Base-by-base conservation (phyloP, 192 early-diverging fungal species). In the Backusella australiensis region DNA sequence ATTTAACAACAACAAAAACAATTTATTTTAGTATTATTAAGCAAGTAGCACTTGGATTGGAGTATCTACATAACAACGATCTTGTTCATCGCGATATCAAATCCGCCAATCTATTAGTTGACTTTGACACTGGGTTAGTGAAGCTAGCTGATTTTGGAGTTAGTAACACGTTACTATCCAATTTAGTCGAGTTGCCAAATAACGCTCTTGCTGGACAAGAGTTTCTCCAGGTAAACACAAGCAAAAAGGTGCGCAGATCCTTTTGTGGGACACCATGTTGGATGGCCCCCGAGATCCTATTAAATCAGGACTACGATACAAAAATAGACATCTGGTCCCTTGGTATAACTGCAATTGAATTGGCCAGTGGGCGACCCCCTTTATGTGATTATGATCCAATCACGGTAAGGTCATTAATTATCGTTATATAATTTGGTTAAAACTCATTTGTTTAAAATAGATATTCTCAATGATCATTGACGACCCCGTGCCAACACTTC, bases 71-170 rank as follows among this genome's bases (percentile, higher is more conserved):
- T 81, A 76, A 80, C 35, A 87, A 88, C 72, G 88, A 85, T 11
- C 63, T 92, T 35, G 89, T 93, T 52, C 91, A 93, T 77, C 86
- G 91, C 5, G 91, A 93, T 72, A 83, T 93, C 44, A 93, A 93
- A 77, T 89, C 90, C 4, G 90, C 89, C 19, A 93, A 93, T 77
- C 67, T 92, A 49, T 79, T 93, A 41, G 80, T 93, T 44, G 87
- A 90, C 71, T 81, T 78, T 11, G 86, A 42, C 35, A 77, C 89
- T 44, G 91, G 91, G 1, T 71, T 86, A 12, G 88, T 92, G 0
- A 87, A 89, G 68, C 75, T 93, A 38, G 90, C 88, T 9, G 91
- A 93, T 80, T 93, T 93, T 78, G 80, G 80, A 6, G 80, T 81
- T 7, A 74, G 71, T 38, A 73, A 71, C 35, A 42, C 46, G 34